Evolutionary conservation across 75 land plant genomes (phyloP).

Genomic region (Selaginella tamariscina): DNA sequence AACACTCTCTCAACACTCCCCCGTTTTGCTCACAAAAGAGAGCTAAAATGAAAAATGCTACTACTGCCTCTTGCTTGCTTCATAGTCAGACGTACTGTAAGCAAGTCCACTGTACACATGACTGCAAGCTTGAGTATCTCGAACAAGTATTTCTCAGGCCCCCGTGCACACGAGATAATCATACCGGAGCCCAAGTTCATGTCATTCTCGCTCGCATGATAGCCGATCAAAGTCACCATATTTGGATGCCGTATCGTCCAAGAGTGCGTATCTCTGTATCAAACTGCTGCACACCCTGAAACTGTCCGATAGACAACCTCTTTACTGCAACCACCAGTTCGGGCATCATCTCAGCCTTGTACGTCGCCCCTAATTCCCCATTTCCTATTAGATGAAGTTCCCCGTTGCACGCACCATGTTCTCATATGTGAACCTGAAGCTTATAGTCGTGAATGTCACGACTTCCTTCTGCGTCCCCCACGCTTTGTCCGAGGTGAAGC

Average conservation of each 20-base stretch:
- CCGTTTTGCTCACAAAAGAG: no score
- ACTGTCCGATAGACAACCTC: conserved; percentile 53
- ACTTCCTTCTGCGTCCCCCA: conserved; percentile 27
- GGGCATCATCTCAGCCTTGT: conserved; percentile 59
- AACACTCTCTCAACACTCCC: no score
- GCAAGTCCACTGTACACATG: conserved; percentile 53
- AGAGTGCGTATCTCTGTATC: conserved; percentile 68
- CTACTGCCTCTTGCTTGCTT: no score
- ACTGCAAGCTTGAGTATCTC: conserved; percentile 48
- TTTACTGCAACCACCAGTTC: conserved; percentile 64
- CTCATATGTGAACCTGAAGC: conserved; percentile 49
- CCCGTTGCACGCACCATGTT: conserved; percentile 50
- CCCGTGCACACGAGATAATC: conserved; percentile 34
- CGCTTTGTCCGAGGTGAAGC: neutral
- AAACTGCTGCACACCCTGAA: conserved; percentile 70
- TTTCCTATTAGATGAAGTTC: conserved; percentile 59
- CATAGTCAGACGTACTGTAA: conserved; percentile 59
- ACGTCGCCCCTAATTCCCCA: conserved; percentile 82
- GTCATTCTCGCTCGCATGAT: conserved; percentile 55
- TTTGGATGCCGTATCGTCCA: conserved; percentile 46
- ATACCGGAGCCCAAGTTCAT: conserved; percentile 69
- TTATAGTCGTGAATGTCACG: conserved; percentile 36
- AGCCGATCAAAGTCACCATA: conserved; percentile 68
- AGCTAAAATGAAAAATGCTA: no score
- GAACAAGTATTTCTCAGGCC: conserved; percentile 47